phyloP scores from a whole-genome alignment of 2,329 filamentous ascomycete genomes.

The Cladosporium sp. region DNA sequence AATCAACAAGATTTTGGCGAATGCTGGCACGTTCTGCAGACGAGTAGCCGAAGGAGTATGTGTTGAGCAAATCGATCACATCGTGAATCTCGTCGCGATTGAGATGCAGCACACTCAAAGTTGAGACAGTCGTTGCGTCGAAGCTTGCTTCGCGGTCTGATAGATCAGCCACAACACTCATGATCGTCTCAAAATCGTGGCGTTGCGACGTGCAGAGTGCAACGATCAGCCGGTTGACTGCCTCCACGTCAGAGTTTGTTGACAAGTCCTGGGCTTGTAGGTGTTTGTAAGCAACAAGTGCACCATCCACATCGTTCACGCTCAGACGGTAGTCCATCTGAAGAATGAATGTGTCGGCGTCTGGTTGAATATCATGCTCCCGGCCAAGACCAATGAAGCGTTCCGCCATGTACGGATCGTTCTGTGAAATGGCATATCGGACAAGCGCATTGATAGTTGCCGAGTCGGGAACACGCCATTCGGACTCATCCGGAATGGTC shows the following conservation, averaged over 20 bases:
- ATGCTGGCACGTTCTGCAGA: conserved; percentile 68
- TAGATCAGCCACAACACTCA: conserved; percentile 70
- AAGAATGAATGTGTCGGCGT: conserved; percentile 70
- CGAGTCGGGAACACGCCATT: conserved; percentile 59
- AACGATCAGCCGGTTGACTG: conserved; percentile 71
- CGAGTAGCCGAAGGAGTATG: conserved; percentile 70
- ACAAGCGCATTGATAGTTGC: conserved; percentile 76
- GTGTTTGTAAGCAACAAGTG: conserved; percentile 63
- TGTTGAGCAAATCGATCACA: conserved; percentile 77
- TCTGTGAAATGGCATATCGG: conserved; percentile 66
- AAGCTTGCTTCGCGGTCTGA: conserved; percentile 69
- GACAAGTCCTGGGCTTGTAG: conserved; percentile 59
- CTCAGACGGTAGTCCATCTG: conserved; percentile 76
- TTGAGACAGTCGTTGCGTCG: conserved; percentile 71
- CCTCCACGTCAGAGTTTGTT: conserved; percentile 59
- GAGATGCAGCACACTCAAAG: conserved; percentile 72
- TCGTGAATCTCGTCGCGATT: conserved; percentile 75
- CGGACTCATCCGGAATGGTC: conserved; percentile 42
- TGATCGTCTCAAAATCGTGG: conserved; percentile 69
- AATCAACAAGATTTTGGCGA: conserved; percentile 64
- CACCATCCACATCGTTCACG: conserved; percentile 70
- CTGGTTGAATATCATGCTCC: conserved; percentile 64
- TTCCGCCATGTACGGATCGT: conserved; percentile 71
- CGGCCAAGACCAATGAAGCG: conserved; percentile 68
- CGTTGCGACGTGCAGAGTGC: conserved; percentile 62